A percentile compares a stretch with the other conserved stretches of the same genome.
Conservation (phyloP, 768 basidiomycete genomes). For the Rhizopogon salebrosus region DNA sequence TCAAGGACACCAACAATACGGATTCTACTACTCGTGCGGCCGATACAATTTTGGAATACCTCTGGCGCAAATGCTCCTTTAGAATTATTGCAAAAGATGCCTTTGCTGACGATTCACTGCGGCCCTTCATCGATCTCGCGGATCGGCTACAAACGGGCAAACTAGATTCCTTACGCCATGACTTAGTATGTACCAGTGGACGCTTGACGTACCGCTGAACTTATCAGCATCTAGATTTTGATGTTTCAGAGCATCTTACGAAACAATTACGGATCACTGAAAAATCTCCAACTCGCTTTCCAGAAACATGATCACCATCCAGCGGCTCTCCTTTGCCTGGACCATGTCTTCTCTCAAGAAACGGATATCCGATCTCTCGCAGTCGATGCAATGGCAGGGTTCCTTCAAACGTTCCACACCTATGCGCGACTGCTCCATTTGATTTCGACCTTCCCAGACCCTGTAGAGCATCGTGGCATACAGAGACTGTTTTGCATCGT, state of each 20-base stretch:
- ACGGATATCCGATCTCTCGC: conserved; percentile 20
- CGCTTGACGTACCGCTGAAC: conserved; percentile 13
- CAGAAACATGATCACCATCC: conserved; percentile 16
- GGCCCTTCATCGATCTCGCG: conserved; percentile 23
- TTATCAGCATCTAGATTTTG: conserved; percentile 10
- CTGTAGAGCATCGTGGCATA: conserved; percentile 14
- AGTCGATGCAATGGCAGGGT: conserved; percentile 20
- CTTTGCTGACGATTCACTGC: conserved; percentile 1
- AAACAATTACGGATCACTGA: conserved; percentile 22
- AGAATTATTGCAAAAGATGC: conserved; percentile 17
- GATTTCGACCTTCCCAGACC: conserved; percentile 24
- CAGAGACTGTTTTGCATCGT: conserved; percentile 32
- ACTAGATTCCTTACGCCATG: conserved; percentile 1
- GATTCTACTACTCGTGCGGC: conserved; percentile 30
- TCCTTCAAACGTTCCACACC: conserved; percentile 29
- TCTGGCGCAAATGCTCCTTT: conserved; percentile 45
- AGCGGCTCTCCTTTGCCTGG: conserved; percentile 39
- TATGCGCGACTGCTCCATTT: conserved; percentile 31
- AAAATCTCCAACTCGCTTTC: conserved; percentile 29
- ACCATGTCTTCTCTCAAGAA: conserved; percentile 32
- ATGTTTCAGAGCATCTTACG: conserved; percentile 33
- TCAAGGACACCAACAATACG: conserved; percentile 26
- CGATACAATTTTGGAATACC: conserved; percentile 33
- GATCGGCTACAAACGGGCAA: conserved; percentile 5
- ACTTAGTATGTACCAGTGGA: conserved; percentile 8